Conservation (phyloP, 2,329 filamentous ascomycete species). For the Penicillium sp. region DNA sequence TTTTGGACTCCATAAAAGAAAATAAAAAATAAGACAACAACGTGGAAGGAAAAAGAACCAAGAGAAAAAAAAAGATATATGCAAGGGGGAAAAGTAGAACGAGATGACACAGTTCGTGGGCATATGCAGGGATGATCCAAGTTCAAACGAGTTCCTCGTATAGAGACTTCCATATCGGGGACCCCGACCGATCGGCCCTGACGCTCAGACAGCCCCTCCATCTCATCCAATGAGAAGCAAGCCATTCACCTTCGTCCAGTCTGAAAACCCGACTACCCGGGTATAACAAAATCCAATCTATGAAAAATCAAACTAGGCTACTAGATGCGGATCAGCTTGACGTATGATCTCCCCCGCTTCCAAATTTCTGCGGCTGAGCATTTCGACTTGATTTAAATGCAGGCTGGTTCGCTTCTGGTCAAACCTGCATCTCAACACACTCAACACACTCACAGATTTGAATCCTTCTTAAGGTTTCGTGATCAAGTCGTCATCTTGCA, state of each 20-base stretch:
- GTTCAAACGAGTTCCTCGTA: not conserved
- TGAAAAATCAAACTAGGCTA: not conserved
- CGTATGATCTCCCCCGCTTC: conserved; percentile 12
- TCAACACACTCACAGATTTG: not conserved
- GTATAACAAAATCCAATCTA: conserved; percentile 10
- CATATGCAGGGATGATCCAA: conserved; percentile 8
- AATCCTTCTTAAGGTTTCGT: not conserved
- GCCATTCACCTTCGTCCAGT: not conserved
- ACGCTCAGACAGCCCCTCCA: conserved; percentile 1
- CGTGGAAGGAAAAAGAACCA: not conserved
- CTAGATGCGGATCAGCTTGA: conserved; percentile 18
- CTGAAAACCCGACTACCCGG: conserved; percentile 10
- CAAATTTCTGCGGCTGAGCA: conserved; percentile 17
- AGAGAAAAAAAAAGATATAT: not conserved
- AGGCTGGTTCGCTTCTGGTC: conserved; percentile 1
- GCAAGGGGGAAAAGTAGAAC: conserved; percentile 14
- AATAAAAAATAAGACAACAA: not conserved
- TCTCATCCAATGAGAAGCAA: conserved; percentile 13
- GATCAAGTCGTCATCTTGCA: conserved; percentile 1
- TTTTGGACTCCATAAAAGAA: not conserved
- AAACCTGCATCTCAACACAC: conserved; percentile 17
- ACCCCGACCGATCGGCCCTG: conserved; percentile 16
- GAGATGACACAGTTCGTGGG: conserved; percentile 9
- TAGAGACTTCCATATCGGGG: conserved; percentile 11
- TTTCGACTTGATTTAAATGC: conserved; percentile 17